These are phyloP conservation scores for Curvularia spicifera DNA, from an alignment of 2,329 filamentous ascomycete species.

Conservation along the genomic window DNA sequence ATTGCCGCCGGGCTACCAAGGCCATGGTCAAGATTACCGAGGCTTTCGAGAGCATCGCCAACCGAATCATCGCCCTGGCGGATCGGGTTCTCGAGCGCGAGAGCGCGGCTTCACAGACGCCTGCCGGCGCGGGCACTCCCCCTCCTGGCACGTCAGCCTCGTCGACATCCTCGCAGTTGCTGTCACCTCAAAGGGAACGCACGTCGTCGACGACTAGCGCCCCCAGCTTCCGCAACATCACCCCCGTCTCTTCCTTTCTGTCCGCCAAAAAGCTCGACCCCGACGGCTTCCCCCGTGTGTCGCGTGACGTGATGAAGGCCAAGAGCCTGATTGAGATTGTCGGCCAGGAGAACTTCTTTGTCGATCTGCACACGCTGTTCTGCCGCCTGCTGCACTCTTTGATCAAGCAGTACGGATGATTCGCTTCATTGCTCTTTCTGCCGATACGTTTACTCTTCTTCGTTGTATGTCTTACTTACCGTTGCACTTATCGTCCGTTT, in stretches of 20 bases:
- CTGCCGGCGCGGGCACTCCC: constrained; percentile 37
- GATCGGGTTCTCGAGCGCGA: constrained; percentile 50
- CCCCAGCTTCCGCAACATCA: constrained; percentile 53
- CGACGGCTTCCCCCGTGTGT: constrained; percentile 60
- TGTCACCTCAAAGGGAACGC: constrained; percentile 38
- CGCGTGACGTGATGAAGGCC: constrained; percentile 59
- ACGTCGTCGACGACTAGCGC: constrained; percentile 42
- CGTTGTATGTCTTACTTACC: constrained; percentile 24
- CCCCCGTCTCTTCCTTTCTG: constrained; percentile 64
- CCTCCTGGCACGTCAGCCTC: constrained; percentile 41
- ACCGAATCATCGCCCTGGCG: constrained; percentile 56
- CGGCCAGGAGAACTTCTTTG: constrained; percentile 64
- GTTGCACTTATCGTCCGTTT: too few species aligned
- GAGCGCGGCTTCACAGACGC: constrained; percentile 32
- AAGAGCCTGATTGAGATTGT: constrained; percentile 65
- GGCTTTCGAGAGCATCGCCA: constrained; percentile 61
- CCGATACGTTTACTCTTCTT: constrained; percentile 25
- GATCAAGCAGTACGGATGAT: constrained; percentile 49
- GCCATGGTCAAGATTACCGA: constrained; percentile 51
- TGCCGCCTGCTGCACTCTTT: constrained; percentile 47
- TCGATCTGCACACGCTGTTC: constrained; percentile 63
- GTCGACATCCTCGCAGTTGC: constrained; percentile 37
- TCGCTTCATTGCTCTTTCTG: constrained; percentile 3
- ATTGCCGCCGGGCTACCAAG: constrained; percentile 58
- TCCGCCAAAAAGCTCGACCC: constrained; percentile 63